Evolutionary conservation across 1,284 basidiomycete genomes (phyloP).

Genomic region (Coriolopsis trogii): DNA sequence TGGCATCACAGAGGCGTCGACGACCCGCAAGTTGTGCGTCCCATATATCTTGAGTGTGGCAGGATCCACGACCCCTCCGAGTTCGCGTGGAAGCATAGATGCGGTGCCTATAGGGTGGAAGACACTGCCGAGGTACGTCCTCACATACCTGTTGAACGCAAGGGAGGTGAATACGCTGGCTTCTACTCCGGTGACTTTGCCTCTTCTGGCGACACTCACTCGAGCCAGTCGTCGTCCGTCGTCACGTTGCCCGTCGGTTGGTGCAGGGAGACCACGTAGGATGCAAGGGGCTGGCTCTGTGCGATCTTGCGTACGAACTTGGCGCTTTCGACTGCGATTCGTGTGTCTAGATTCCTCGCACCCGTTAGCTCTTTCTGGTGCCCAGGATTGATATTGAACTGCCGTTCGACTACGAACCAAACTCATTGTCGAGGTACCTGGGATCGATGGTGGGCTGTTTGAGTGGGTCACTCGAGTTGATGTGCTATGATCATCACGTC

Average conservation of each 20-base stretch:
- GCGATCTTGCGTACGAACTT: slow-evolving; percentile 9
- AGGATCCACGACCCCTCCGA: slow-evolving; percentile 52
- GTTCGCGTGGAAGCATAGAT: slow-evolving; percentile 7
- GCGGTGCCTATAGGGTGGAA: slow-evolving; percentile 12
- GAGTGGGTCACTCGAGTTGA: slow-evolving; percentile 4
- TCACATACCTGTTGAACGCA: background rate
- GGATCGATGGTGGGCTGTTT: slow-evolving; percentile 7
- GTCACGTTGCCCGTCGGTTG: slow-evolving; percentile 1
- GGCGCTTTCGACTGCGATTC: slow-evolving; percentile 4
- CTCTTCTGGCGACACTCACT: no score
- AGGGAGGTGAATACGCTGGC: background rate
- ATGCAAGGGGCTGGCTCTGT: slow-evolving; percentile 4
- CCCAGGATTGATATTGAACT: no score
- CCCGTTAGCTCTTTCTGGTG: no score
- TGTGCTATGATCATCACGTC: slow-evolving; percentile 1
- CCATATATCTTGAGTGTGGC: slow-evolving; percentile 61
- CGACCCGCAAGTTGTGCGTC: slow-evolving; percentile 53
- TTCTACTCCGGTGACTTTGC: background rate
- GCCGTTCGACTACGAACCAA: slow-evolving; percentile 9
- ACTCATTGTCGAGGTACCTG: slow-evolving; percentile 1
- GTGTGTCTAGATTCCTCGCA: slow-evolving; percentile 9
- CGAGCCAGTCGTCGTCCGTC: slow-evolving; percentile 8
- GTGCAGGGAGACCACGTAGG: background rate
- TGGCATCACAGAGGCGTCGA: slow-evolving; percentile 55
- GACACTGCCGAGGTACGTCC: background rate